Evolutionary conservation across 768 basidiomycete species (phyloP).

Genomic region (Lactarius quietus): DNA sequence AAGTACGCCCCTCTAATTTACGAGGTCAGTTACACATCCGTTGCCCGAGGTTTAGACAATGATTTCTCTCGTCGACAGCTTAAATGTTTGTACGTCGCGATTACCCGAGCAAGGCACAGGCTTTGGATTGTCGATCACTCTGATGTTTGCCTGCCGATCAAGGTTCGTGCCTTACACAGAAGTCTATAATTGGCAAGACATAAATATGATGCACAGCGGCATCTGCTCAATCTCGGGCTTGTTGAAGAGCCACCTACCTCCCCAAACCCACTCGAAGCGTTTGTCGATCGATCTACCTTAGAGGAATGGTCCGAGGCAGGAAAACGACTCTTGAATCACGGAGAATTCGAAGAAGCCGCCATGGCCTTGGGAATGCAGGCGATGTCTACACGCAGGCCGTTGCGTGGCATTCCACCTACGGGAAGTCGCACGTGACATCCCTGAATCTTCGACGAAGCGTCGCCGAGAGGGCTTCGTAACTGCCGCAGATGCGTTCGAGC

Average conservation of each 20-base stretch:
- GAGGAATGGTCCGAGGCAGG: conserved; percentile 17
- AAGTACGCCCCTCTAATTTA: conserved; percentile 8
- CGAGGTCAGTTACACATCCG: conserved; percentile 5
- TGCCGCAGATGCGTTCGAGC: conserved; percentile 5
- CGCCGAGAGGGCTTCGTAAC: conserved; percentile 11
- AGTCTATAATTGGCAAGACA: neutral
- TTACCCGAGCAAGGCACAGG: conserved; percentile 65
- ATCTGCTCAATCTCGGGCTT: conserved; percentile 5
- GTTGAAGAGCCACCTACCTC: neutral
- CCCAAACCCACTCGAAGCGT: neutral
- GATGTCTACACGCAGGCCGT: conserved; percentile 7
- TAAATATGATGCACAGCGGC: conserved; percentile 1
- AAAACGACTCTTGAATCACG: conserved; percentile 1
- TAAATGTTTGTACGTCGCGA: conserved; percentile 66
- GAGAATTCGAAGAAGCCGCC: conserved; percentile 17
- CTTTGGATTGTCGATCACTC: conserved; percentile 67
- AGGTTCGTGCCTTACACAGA: conserved; percentile 41
- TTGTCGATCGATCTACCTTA: conserved; percentile 2
- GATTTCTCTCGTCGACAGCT: conserved; percentile 37
- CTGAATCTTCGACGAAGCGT: conserved; percentile 1
- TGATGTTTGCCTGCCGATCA: conserved; percentile 39
- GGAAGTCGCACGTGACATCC: conserved; percentile 7
- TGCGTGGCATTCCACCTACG: conserved; percentile 8
- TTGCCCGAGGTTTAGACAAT: neutral
- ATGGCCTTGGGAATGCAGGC: conserved; percentile 16